A percentile compares a stretch with the other conserved stretches of the same genome.
These are phyloP conservation scores for Phytophthora rubi DNA, from an alignment of 352 stramenopile species.

Conservation along the genomic window DNA sequence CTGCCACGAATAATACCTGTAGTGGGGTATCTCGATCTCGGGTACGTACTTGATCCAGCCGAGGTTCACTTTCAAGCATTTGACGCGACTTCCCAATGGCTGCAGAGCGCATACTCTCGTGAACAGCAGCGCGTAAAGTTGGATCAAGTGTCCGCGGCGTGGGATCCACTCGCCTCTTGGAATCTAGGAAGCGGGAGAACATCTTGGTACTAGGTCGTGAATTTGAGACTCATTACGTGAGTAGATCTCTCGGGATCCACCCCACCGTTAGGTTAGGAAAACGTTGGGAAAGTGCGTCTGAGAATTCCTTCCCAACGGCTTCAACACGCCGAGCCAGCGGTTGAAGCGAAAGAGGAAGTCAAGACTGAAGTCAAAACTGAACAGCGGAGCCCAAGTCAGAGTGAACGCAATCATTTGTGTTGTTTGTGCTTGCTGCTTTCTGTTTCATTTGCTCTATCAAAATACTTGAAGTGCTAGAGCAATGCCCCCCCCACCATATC, in stretches of 20 bases:
- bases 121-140: neutral
- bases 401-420: neutral
- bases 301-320: too few species aligned
- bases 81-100: neutral
- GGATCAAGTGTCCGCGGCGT: neutral
- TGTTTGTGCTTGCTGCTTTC: neutral
- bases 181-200: neutral
- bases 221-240: neutral
- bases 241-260: too few species aligned
- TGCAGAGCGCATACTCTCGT: neutral
- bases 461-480: too few species aligned
- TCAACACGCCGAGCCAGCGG: neutral
- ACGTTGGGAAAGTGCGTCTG: too few species aligned
- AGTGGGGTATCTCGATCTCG: constrained; percentile 2
- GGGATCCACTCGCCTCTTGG: neutral
- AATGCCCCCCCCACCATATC: too few species aligned
- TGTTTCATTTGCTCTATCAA: too few species aligned
- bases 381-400: constrained; percentile 9
- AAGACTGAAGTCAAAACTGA: constrained; percentile 15
- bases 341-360: constrained; percentile 17
- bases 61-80: constrained; percentile 1
- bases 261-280: too few species aligned
- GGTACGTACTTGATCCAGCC: constrained; percentile 7
- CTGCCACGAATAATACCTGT: neutral
- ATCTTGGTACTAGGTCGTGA: neutral